These are phyloP conservation scores for Ceratobasidium sp. DNA, from an alignment of 1,284 basidiomycete genomes.

Conservation along the genomic window DNA sequence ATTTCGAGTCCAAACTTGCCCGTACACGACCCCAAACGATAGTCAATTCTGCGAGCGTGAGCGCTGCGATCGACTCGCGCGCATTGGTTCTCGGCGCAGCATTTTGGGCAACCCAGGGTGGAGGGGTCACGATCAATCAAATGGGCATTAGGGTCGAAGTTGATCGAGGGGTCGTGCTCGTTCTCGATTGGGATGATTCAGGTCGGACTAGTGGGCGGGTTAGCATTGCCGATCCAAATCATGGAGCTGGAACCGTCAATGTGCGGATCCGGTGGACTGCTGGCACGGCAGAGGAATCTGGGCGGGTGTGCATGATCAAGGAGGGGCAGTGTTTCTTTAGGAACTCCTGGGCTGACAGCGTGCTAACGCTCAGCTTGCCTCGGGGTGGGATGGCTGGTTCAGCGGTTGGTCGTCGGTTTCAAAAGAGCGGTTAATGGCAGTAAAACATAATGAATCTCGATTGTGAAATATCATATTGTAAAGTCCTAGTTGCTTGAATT, in stretches of 20 bases:
- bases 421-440: neutral
- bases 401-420: neutral
- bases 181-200: neutral
- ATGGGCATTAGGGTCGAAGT: conserved; percentile 20
- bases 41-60: conserved; percentile 1
- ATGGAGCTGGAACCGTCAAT: conserved; percentile 12
- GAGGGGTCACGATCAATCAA: neutral
- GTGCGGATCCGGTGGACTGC: conserved; percentile 12
- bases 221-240: conserved; percentile 20
- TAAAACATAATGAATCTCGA: no score
- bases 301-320: neutral
- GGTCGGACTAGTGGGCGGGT: neutral
- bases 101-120: conserved; percentile 22
- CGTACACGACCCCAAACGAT: conserved; percentile 8
- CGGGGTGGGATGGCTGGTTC: conserved; percentile 19
- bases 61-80: conserved; percentile 27
- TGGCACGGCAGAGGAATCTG: neutral
- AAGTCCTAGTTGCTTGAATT: no score
- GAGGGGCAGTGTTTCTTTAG: neutral
- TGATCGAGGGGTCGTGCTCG: neutral
- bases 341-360: neutral
- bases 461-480: no score
- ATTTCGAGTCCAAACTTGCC: conserved; percentile 4
- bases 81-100: conserved; percentile 8
- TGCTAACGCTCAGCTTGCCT: conserved; percentile 4